Evolutionary conservation across 768 basidiomycete genomes (phyloP).

Genomic region (Roridomyces roridus): DNA sequence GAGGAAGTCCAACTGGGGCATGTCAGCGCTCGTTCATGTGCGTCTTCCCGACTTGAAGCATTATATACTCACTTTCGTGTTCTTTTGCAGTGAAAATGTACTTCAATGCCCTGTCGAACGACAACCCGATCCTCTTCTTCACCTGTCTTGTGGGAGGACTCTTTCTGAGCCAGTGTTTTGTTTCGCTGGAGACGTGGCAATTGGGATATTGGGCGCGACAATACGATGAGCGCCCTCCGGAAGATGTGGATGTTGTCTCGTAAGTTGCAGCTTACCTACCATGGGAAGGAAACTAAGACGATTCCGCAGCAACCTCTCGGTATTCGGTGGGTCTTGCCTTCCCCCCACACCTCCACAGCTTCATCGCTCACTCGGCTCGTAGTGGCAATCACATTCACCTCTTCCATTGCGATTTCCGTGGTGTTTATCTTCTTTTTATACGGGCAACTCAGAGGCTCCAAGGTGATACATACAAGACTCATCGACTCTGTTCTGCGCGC

Average conservation of each 20-base stretch:
- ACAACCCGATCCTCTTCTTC: constrained; percentile 42
- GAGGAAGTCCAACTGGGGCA: constrained; percentile 69
- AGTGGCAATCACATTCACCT: too few relatives aligned
- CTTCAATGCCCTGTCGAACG: constrained; percentile 44
- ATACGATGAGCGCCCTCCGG: constrained; percentile 38
- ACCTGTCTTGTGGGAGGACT: constrained; percentile 31
- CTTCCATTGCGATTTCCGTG: too few relatives aligned
- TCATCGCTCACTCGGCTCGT: too few relatives aligned
- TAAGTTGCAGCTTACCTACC: constrained; percentile 35
- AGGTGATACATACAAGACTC: too few relatives aligned
- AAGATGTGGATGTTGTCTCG: constrained; percentile 41
- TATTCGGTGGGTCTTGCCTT: background rate
- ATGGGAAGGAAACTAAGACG: too few relatives aligned
- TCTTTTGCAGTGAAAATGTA: constrained; percentile 41
- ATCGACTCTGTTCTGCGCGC: background rate
- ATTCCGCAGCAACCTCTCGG: background rate
- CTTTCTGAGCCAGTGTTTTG: constrained; percentile 31
- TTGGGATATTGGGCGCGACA: constrained; percentile 50
- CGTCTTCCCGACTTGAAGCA: background rate
- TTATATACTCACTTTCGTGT: background rate
- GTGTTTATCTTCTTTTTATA: too few relatives aligned
- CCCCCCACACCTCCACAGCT: too few relatives aligned
- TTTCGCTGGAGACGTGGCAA: constrained; percentile 46
- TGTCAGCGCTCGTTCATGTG: constrained; percentile 48
- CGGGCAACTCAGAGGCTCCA: background rate